Conservation (phyloP, 768 basidiomycete genomes). For the Leccinum pellstonianum region DNA sequence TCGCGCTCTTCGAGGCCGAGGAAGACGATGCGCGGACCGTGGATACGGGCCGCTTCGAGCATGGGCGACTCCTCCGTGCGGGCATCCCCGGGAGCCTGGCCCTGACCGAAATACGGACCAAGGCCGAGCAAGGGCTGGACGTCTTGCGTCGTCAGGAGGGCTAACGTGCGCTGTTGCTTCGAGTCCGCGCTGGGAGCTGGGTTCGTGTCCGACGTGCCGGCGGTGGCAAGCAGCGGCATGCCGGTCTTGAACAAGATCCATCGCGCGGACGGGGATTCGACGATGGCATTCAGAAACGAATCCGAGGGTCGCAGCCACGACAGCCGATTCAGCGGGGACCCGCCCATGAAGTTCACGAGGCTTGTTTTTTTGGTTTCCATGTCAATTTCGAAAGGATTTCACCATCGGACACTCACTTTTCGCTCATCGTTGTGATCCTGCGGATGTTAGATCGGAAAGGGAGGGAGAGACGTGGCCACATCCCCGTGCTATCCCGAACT, state of each 20-base stretch:
- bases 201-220: slow-evolving; percentile 25
- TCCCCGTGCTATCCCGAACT: not conserved
- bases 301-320: slow-evolving; percentile 79
- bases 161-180: slow-evolving; percentile 36
- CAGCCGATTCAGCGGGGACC: slow-evolving; percentile 77
- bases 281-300: slow-evolving; percentile 71
- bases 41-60: slow-evolving; percentile 59
- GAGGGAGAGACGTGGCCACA: slow-evolving; percentile 2
- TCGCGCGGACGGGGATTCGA: slow-evolving; percentile 54
- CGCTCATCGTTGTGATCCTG: slow-evolving; percentile 26
- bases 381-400: not conserved
- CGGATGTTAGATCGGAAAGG: not conserved
- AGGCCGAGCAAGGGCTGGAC: slow-evolving; percentile 65
- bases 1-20: slow-evolving; percentile 72
- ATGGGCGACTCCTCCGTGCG: slow-evolving; percentile 26
- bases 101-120: slow-evolving; percentile 72
- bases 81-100: slow-evolving; percentile 41
- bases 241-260: slow-evolving; percentile 81
- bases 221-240: slow-evolving; percentile 57
- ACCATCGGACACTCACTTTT: slow-evolving; percentile 27
- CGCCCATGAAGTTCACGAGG: slow-evolving; percentile 49
- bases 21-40: slow-evolving; percentile 65
- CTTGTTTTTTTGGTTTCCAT: slow-evolving; percentile 26
- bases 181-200: not conserved
- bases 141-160: slow-evolving; percentile 57